Evolutionary conservation across 345 rosid genomes (phyloP), one percentile per base, ranked within the genome.

Genomic region (Salix purpurea): DNA sequence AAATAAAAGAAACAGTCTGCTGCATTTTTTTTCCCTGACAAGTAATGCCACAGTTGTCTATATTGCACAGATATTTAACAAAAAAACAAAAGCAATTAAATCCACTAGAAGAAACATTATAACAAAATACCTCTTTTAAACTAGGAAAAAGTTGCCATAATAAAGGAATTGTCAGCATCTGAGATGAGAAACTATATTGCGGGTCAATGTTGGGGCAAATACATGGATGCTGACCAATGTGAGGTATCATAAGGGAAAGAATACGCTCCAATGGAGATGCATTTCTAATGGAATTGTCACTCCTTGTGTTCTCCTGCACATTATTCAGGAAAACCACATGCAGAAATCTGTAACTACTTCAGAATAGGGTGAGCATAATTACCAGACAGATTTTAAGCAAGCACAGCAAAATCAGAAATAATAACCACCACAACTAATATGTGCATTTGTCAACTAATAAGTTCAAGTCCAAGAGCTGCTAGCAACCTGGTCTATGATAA

Each of bases 151-250:
- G 84, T 82, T 80, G 76, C 98, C 98, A 96, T 78, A 94, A 78
- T 81, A 93, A 87, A 79, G 99, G 97, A 69, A 94, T 74, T 66
- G 99, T 92, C 65, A 96, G 90, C 81, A 96, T 94, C 82, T 91
- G 97, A 42, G 91, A 94, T 11, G 87, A 83, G 88, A 96, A 92
- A 86, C 93, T 93, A 86, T 88, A 81, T 42, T 67, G 77, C 30
- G 97, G 90, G 84, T 92, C 93, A 74, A 86, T 72, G 80, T 39
- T 83, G 75, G 88, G 86, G 84, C 99, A 96, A 72, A 77, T 82
- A 80, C 97, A 91, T 65, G 90, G 89, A 77, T 78, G 77, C 81
- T 80, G 82, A 71, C 97, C 92, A 79, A 82, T 76, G 81, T 96
- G 99, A 76, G 88, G 82, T 72, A 91, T 81, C 80, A 91, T 74